Conservation (phyloP, 2,329 filamentous ascomycete genomes). For the Nemania serpens region DNA sequence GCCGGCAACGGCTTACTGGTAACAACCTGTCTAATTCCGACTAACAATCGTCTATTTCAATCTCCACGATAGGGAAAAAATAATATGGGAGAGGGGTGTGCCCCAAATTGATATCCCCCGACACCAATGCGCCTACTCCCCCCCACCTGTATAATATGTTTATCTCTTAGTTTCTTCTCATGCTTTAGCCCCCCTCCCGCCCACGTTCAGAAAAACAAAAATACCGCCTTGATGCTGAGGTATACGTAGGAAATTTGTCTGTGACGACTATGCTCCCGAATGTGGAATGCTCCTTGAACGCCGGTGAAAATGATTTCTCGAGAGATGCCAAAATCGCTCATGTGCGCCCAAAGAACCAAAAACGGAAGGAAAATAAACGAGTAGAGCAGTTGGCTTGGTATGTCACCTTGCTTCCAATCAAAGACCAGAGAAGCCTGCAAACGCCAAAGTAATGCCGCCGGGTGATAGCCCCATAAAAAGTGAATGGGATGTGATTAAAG, state of each 20-base stretch:
- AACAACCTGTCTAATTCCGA: constrained; percentile 20
- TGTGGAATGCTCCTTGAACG: constrained; percentile 24
- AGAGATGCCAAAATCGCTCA: constrained; percentile 22
- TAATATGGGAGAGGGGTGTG: constrained; percentile 17
- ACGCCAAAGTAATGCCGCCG: constrained; percentile 28
- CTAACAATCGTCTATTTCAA: constrained; percentile 19
- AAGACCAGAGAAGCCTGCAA: constrained; percentile 13
- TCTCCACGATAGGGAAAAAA: constrained; percentile 16
- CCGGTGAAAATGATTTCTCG: constrained; percentile 26
- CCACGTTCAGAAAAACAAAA: constrained; percentile 20
- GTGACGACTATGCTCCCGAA: constrained; percentile 21
- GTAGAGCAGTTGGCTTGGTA: background rate
- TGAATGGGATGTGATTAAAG: constrained; percentile 20
- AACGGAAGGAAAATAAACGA: constrained; percentile 2
- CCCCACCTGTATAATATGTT: constrained; percentile 14
- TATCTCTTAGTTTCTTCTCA: constrained; percentile 25
- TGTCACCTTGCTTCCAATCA: constrained; percentile 6
- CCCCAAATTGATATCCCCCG: constrained; percentile 15
- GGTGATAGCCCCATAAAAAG: constrained; percentile 1
- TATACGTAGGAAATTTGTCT: constrained; percentile 21
- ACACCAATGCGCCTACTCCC: constrained; percentile 21
- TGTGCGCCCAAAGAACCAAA: constrained; percentile 20
- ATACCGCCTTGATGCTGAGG: constrained; percentile 24
- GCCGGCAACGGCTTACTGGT: background rate
- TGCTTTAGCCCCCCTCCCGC: constrained; percentile 19